Conservation (phyloP, 257 asterid genomes). For the Coffea eugenioides region DNA sequence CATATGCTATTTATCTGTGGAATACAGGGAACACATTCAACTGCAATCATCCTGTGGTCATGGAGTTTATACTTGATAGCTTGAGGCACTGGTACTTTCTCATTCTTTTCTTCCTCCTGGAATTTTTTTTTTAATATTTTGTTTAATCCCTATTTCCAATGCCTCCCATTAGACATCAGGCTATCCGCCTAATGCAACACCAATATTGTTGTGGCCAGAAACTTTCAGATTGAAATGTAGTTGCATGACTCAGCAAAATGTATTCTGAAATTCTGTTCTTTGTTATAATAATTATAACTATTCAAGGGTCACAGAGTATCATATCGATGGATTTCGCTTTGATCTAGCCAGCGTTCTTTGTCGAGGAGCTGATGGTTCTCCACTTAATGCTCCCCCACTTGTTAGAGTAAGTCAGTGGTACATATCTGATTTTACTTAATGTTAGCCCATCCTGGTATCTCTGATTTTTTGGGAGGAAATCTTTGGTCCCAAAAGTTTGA, state of each 20-base stretch:
- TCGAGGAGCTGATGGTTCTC: constrained; percentile 94
- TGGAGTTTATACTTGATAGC: constrained; percentile 94
- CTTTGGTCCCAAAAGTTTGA: neutral
- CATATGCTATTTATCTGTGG: constrained; percentile 17
- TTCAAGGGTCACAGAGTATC: constrained; percentile 89
- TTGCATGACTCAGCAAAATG: neutral
- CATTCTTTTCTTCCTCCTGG: constrained; percentile 20
- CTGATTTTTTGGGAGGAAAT: neutral
- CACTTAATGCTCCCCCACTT: constrained; percentile 83
- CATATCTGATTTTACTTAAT: neutral
- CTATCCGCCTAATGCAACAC: neutral
- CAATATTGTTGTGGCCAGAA: neutral
- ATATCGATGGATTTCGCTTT: constrained; percentile 96
- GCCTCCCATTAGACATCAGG: neutral
- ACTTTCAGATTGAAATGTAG: neutral
- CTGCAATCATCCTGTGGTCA: constrained; percentile 95
- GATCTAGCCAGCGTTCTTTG: constrained; percentile 96
- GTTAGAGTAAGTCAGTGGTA: constrained; percentile 50
- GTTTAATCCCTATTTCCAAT: neutral
- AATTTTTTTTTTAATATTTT: neutral
- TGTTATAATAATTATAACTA: constrained; percentile 16
- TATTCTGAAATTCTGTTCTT: constrained; percentile 17
- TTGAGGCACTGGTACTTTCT: constrained; percentile 85
- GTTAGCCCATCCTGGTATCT: neutral
- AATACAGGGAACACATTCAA: constrained; percentile 86